Percentiles rank a stretch among this genome's conserved stretches.
Evolutionary conservation across 2,329 filamentous ascomycete species (phyloP).

Genomic region (Fusarium sp.): DNA sequence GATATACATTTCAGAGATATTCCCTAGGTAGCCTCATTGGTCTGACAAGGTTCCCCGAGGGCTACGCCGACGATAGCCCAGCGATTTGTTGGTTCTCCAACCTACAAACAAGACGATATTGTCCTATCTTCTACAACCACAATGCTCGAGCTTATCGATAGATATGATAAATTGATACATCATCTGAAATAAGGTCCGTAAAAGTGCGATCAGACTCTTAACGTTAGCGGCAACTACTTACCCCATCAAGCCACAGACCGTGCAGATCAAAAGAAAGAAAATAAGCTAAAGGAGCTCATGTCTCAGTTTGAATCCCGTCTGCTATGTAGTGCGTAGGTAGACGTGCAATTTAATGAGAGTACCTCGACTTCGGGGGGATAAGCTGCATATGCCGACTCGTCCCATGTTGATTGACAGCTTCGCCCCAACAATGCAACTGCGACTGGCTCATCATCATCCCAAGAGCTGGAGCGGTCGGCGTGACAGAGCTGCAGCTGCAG

Average conservation of each 20-base stretch:
- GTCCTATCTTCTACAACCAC: background rate
- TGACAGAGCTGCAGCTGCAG: background rate
- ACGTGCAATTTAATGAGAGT: slow-evolving; percentile 3
- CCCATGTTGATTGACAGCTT: slow-evolving; percentile 26
- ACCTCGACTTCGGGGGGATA: slow-evolving; percentile 10
- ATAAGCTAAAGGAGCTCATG: slow-evolving; percentile 11
- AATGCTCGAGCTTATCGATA: too few species aligned
- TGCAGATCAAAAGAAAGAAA: slow-evolving; percentile 10
- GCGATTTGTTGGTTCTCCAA: background rate
- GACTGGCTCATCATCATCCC: background rate
- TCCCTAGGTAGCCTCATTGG: too few species aligned
- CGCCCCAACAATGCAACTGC: slow-evolving; percentile 4
- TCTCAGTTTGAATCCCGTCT: slow-evolving; percentile 22
- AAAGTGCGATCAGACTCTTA: background rate
- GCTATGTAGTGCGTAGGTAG: too few species aligned
- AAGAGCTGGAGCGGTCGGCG: slow-evolving; percentile 8
- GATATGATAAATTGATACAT: background rate
- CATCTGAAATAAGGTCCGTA: background rate
- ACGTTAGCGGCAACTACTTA: background rate
- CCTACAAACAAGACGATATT: background rate
- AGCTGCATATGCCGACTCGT: slow-evolving; percentile 17
- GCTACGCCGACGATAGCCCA: slow-evolving; percentile 26
- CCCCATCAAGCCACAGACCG: slow-evolving; percentile 1
- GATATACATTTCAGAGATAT: background rate
- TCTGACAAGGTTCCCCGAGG: slow-evolving; percentile 38